Conservation (phyloP, 2,329 filamentous ascomycete species). For the Pseudogymnoascus sp. region DNA sequence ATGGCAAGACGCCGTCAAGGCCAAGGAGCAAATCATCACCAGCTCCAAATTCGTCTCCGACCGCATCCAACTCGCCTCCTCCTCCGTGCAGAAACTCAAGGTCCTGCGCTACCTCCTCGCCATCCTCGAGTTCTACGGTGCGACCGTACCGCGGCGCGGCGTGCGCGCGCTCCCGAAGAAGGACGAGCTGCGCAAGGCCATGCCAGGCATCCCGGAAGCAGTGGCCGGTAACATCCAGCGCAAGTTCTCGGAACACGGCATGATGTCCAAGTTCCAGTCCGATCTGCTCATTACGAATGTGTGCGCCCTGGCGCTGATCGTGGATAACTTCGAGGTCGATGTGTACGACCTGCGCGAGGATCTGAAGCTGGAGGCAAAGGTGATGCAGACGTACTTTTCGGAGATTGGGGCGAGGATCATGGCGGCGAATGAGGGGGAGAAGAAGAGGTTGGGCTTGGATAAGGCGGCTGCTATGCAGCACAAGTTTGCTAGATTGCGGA, state of each 20-base stretch:
- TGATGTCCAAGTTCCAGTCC: slow-evolving; percentile 62
- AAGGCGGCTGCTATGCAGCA: slow-evolving; percentile 53
- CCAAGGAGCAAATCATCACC: slow-evolving; percentile 47
- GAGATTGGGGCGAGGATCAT: slow-evolving; percentile 65
- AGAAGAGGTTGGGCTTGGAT: slow-evolving; percentile 45
- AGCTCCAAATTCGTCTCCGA: slow-evolving; percentile 57
- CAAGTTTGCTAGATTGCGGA: slow-evolving; percentile 59
- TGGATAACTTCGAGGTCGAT: slow-evolving; percentile 68
- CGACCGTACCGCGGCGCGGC: slow-evolving; percentile 37
- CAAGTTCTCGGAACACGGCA: slow-evolving; percentile 57
- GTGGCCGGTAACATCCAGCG: slow-evolving; percentile 60
- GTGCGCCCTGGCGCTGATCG: slow-evolving; percentile 60
- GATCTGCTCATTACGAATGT: slow-evolving; percentile 68
- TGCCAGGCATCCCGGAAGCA: slow-evolving; percentile 50
- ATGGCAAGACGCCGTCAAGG: slow-evolving; percentile 62
- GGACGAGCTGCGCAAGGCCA: slow-evolving; percentile 51
- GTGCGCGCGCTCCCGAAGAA: slow-evolving; percentile 47
- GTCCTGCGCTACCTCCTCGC: slow-evolving; percentile 53
- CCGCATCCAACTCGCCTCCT: slow-evolving; percentile 45
- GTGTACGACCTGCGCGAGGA: slow-evolving; percentile 63
- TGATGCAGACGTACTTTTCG: slow-evolving; percentile 62
- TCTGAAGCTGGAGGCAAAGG: slow-evolving; percentile 60
- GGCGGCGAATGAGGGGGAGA: slow-evolving; percentile 38
- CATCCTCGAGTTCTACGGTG: slow-evolving; percentile 45
- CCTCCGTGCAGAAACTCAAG: slow-evolving; percentile 46